These are phyloP conservation scores for Spinacia oleracea DNA, from an alignment of 179 eudicot species.

Conservation along the genomic window DNA sequence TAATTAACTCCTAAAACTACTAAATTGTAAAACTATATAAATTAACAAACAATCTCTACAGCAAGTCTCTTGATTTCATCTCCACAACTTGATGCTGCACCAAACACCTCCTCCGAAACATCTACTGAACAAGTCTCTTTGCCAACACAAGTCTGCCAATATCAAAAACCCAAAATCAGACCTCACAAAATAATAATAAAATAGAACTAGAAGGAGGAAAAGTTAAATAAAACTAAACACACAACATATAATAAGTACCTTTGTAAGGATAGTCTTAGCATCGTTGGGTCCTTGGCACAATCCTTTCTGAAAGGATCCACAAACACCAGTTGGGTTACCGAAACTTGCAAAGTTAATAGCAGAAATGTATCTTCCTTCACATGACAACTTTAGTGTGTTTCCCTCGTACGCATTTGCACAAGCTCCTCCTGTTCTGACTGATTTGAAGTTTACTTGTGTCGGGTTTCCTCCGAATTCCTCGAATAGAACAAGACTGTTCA, in stretches of 20 bases:
- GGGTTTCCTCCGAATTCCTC: constrained; percentile 41
- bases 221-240: too few species aligned
- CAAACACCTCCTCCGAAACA: constrained; percentile 19
- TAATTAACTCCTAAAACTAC: too few species aligned
- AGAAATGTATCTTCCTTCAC: constrained; percentile 31
- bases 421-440: constrained; percentile 19
- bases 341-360: constrained; percentile 32
- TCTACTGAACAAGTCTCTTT: constrained; percentile 32
- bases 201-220: too few species aligned
- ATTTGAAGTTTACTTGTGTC: constrained; percentile 34
- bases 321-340: constrained; percentile 30
- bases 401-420: constrained; percentile 38
- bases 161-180: too few species aligned
- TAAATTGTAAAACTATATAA: too few species aligned
- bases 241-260: too few species aligned
- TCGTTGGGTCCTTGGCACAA: constrained; percentile 29
- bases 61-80: constrained; percentile 32
- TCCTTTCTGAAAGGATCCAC: constrained; percentile 32
- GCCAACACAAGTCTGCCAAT: constrained; percentile 38
- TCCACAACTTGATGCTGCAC: constrained; percentile 9
- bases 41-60: constrained; percentile 34
- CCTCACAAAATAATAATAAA: too few species aligned
- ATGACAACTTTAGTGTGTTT: constrained; percentile 27
- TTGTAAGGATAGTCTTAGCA: constrained; percentile 24
- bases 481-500: constrained; percentile 34